These are phyloP conservation scores for Raffaelea deltoideospora DNA, from an alignment of 2,329 filamentous ascomycete genomes.

Conservation along the genomic window DNA sequence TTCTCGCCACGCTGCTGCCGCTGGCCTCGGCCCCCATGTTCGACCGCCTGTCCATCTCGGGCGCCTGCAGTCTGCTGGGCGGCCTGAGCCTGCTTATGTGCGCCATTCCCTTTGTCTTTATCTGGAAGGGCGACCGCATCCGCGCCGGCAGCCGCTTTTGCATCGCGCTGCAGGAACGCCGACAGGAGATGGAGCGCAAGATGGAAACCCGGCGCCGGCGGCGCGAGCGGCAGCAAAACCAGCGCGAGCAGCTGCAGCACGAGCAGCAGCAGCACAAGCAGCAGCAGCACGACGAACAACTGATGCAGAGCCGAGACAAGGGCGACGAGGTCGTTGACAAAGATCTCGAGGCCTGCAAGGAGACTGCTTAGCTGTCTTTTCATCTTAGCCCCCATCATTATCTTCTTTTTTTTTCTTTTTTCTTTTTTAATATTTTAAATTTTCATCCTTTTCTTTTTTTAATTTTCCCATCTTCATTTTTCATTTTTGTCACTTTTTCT, in stretches of 20 bases:
- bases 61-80: conserved; percentile 37
- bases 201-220: conserved; percentile 19
- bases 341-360: too few species aligned
- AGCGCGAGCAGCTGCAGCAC: neutral
- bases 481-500: too few species aligned
- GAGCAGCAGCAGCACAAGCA: too few species aligned
- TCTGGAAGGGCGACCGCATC: conserved; percentile 39
- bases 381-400: too few species aligned
- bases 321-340: too few species aligned
- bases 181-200: conserved; percentile 27
- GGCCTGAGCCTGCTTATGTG: conserved; percentile 35
- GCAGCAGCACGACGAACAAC: too few species aligned
- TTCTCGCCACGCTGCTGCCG: conserved; percentile 40
- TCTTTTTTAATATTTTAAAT: too few species aligned
- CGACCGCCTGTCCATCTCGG: conserved; percentile 26
- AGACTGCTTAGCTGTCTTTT: too few species aligned
- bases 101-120: conserved; percentile 34
- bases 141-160: conserved; percentile 46
- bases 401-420: too few species aligned
- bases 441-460: too few species aligned
- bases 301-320: too few species aligned
- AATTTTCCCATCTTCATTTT: too few species aligned
- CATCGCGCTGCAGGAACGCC: conserved; percentile 37
- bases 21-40: conserved; percentile 39
- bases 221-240: neutral